These are phyloP conservation scores for Xanthoconium separans DNA, from an alignment of 1,284 basidiomycete species.

Conservation along the genomic window DNA sequence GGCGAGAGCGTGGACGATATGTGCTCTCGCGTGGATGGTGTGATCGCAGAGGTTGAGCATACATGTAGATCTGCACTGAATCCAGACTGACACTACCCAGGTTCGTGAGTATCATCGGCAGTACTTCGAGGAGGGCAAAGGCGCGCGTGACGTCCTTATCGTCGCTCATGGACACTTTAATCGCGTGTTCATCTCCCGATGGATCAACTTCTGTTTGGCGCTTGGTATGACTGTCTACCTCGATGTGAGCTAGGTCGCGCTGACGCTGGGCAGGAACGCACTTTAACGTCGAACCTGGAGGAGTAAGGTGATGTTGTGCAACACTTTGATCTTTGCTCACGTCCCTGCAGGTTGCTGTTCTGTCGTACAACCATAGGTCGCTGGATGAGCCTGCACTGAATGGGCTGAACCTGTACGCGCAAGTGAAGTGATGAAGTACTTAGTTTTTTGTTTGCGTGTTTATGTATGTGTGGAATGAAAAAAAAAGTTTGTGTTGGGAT, in stretches of 20 bases:
- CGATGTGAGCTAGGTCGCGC: neutral
- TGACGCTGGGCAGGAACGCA: conserved; percentile 53
- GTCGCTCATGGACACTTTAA: conserved; percentile 86
- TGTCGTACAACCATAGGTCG: conserved; percentile 75
- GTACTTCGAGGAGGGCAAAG: conserved; percentile 65
- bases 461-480: conserved; percentile 20
- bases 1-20: conserved; percentile 85
- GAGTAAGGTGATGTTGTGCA: conserved; percentile 45
- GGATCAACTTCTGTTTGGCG: conserved; percentile 67
- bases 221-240: conserved; percentile 47
- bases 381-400: conserved; percentile 76
- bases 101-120: conserved; percentile 74
- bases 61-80: neutral
- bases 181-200: conserved; percentile 79
- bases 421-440: conserved; percentile 31
- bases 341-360: conserved; percentile 54
- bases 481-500: conserved; percentile 5
- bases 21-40: conserved; percentile 71
- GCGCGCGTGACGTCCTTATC: conserved; percentile 71
- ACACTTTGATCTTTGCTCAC: conserved; percentile 1
- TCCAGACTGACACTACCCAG: conserved; percentile 35
- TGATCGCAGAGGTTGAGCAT: conserved; percentile 61
- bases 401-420: conserved; percentile 69
- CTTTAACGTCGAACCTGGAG: conserved; percentile 80
- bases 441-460: conserved; percentile 14